Conservation (phyloP, 1,284 basidiomycete species). For the Fistulinella cinereoalba region DNA sequence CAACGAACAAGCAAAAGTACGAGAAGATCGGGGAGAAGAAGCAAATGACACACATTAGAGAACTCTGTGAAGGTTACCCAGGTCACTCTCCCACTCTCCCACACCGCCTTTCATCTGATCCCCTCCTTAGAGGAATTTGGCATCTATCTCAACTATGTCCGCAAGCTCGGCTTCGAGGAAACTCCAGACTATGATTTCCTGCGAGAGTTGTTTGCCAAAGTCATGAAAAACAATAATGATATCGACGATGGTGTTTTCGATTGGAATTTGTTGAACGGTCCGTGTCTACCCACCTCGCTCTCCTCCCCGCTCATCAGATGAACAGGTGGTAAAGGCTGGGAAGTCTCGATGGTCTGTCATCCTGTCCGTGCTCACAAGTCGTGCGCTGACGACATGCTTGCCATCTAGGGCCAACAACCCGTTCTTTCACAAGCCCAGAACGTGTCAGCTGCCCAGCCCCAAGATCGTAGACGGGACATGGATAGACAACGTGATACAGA, state of each 20-base stretch:
- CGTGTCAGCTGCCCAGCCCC: slow-evolving; percentile 43
- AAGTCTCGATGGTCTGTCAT: slow-evolving; percentile 68
- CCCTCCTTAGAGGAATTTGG: slow-evolving; percentile 80
- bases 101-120: slow-evolving; percentile 86
- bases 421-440: slow-evolving; percentile 62
- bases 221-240: slow-evolving; percentile 86
- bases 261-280: slow-evolving; percentile 92
- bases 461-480: slow-evolving; percentile 55
- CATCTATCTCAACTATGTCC: slow-evolving; percentile 97
- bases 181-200: slow-evolving; percentile 97
- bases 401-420: slow-evolving; percentile 52
- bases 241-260: slow-evolving; percentile 92
- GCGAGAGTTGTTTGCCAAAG: slow-evolving; percentile 90
- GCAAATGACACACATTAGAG: slow-evolving; percentile 90
- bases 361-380: slow-evolving; percentile 1
- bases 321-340: slow-evolving; percentile 91
- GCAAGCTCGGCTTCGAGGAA: slow-evolving; percentile 94
- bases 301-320: slow-evolving; percentile 6
- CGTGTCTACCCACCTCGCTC: slow-evolving; percentile 43
- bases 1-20: slow-evolving; percentile 99
- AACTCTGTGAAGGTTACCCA: slow-evolving; percentile 95
- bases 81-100: slow-evolving; percentile 54
- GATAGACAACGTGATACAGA: slow-evolving; percentile 49
- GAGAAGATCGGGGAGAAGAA: slow-evolving; percentile 99
- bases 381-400: slow-evolving; percentile 15